Conservation (phyloP, 495 filamentous ascomycete species). For the Sphaerosporella brunnea region DNA sequence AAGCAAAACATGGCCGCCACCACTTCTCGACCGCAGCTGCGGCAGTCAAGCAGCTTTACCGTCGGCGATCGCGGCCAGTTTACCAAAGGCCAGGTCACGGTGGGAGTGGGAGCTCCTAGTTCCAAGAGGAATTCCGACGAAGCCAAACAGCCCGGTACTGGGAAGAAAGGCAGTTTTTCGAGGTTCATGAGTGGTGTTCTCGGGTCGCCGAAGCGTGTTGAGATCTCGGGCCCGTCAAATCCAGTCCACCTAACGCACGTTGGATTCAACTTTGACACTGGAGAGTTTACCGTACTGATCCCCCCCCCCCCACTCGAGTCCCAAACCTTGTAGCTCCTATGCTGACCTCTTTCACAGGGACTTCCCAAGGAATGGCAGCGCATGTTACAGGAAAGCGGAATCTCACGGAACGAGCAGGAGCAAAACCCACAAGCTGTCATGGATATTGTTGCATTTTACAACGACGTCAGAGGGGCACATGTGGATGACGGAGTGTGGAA, state of each 20-base stretch:
- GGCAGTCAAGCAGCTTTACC: constrained; percentile 69
- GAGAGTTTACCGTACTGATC: constrained; percentile 72
- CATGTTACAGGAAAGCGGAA: constrained; percentile 84
- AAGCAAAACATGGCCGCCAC: constrained; percentile 39
- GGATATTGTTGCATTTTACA: constrained; percentile 90
- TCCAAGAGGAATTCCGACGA: constrained; percentile 81
- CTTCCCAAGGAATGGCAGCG: constrained; percentile 96
- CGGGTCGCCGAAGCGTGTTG: constrained; percentile 71
- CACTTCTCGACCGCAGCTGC: constrained; percentile 36
- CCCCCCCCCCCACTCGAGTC: neutral
- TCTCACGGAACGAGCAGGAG: constrained; percentile 87
- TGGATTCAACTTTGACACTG: constrained; percentile 89
- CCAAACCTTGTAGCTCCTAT: neutral
- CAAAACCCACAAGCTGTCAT: constrained; percentile 87
- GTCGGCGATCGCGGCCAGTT: constrained; percentile 39
- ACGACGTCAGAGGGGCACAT: constrained; percentile 68
- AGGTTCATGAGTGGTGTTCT: constrained; percentile 87
- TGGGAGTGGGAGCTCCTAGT: constrained; percentile 29
- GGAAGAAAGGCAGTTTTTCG: constrained; percentile 86
- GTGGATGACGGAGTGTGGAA: constrained; percentile 78
- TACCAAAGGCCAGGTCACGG: constrained; percentile 28
- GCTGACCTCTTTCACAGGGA: constrained; percentile 37
- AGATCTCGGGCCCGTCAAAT: constrained; percentile 91
- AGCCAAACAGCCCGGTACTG: constrained; percentile 37
- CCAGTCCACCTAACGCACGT: constrained; percentile 97